Percentiles rank a stretch among this genome's conserved stretches.
These are phyloP conservation scores for Amphibolis antarctica DNA, from an alignment of 106 monocot species.

Conservation along the genomic window DNA sequence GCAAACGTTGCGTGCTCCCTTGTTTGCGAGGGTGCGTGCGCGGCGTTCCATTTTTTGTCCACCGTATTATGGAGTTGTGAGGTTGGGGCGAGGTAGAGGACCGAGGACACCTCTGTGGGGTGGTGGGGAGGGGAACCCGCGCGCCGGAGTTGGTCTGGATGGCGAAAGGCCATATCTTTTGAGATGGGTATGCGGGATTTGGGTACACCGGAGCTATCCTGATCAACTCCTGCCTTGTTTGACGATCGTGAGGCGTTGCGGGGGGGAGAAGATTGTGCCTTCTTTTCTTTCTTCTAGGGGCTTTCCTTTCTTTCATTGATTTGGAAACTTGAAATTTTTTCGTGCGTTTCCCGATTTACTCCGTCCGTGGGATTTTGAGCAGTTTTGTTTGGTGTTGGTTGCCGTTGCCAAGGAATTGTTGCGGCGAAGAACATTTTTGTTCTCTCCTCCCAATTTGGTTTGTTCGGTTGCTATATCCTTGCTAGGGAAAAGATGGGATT, in stretches of 20 bases:
- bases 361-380: too few species aligned
- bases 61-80: background rate
- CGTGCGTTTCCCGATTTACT: background rate
- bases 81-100: background rate
- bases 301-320: background rate
- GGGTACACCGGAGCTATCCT: background rate
- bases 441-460: background rate
- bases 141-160: background rate
- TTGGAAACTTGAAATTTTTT: background rate
- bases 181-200: background rate
- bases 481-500: slow-evolving; percentile 1
- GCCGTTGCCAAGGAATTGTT: background rate
- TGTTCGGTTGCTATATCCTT: background rate
- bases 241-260: background rate
- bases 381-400: background rate
- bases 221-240: background rate
- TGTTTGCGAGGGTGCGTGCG: too few species aligned
- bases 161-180: background rate
- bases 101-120: background rate
- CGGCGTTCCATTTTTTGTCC: background rate
- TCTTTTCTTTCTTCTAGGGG: background rate
- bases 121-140: background rate
- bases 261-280: background rate
- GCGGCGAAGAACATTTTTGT: background rate
- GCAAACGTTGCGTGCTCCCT: too few species aligned